Evolutionary conservation across 352 stramenopile species (phyloP), one percentile per base, ranked within the genome.

Genomic region (Phytophthora kernoviae): DNA sequence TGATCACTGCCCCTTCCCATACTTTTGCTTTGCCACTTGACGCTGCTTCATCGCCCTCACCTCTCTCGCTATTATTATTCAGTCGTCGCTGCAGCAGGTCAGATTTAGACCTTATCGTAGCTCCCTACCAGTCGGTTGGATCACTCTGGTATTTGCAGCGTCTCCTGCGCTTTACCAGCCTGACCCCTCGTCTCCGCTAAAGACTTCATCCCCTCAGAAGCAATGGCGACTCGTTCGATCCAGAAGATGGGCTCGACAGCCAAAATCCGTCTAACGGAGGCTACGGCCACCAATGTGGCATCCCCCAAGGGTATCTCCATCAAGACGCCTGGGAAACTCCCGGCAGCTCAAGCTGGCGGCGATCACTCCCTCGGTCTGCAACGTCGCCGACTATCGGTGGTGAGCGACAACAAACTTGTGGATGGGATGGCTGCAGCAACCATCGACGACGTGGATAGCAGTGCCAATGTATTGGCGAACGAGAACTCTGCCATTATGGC

Each of bases 371-470:
- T 91, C 17, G 77, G 72, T 7, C 52, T 91, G 17, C 82, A 91
- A 56, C 79, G 81, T 12, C 85, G 83, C 22, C 68, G 81, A 0
- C 62, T 94, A 12, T 91, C 77, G 6, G 79, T 91, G 12, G 81
- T 92, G 15, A 91, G 81, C 48, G 83, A 91, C 71, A 92, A 91
- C 66, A 91, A 91, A 55, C 73, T 92, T 4, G 83, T 94, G 8
- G 81, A 94, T 43, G 81, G 81, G 5, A 87, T 94, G 78, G 71
- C 79, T 0, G 77, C 84, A 10, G 74, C 87, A 12, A 70, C 75
- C 18, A 87, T 84, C 5, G 72, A 76, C 7, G 79, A 92, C 37
- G 71, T 79, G 14, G 82, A 90, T 46, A 88, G 75, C 42, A 62
- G 48, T 45, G 62, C 20, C 4, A 62, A 72, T 20, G 57, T 52